Base-by-base conservation (phyloP, 1,284 basidiomycete species). In the Ustilago nuda region DNA sequence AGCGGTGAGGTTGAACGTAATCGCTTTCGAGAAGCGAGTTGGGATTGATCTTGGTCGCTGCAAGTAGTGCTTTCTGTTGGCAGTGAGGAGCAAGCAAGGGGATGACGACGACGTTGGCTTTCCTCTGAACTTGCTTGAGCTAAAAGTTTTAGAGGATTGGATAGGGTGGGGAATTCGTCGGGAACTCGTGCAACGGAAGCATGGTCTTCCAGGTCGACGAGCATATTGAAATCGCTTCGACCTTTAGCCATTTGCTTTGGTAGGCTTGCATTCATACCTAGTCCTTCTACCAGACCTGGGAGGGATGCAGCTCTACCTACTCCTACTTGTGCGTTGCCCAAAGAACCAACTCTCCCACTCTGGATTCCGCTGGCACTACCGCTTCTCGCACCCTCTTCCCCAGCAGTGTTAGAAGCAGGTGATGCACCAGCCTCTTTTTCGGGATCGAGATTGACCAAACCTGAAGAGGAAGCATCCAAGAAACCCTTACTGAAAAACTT, bases 101-200 rank as follows among this genome's bases (percentile, higher is more conserved):
- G 15, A 13, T 30, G n/a, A 32, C 45, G 48, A 30, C 52, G n/a
- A n/a, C 63, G 45, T 27, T 66, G 65, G 27, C 51, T 55, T 36
- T 76, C 63, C 17, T 76, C 73, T 7, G 50, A 65, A 17, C 65
- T 66, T 32, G 66, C 76, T 41, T 76, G 72, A 8, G 76, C 76
- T 13, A 78, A 50, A 27, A 78, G 53, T 66, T 78, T 78, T 4
- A 78, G 35, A 35, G 76, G 76, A 35, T 78, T 78, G 43, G 53
- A 62, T 12, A 76, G 53, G 15, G 76, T 76, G 13, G 67, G 61
- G 17, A 78, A 66, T 23, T 71, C 68, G 15, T 70, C 62, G 4
- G 63, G 69, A 19, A 78, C 76, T 11, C 66, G 30, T 2, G 67
- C 58, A 4, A 74, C 67, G 0, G 53, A 54, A 1, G 67, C 76